These are phyloP conservation scores for Beta lomatogona DNA, from an alignment of 179 eudicot genomes.

Conservation along the genomic window DNA sequence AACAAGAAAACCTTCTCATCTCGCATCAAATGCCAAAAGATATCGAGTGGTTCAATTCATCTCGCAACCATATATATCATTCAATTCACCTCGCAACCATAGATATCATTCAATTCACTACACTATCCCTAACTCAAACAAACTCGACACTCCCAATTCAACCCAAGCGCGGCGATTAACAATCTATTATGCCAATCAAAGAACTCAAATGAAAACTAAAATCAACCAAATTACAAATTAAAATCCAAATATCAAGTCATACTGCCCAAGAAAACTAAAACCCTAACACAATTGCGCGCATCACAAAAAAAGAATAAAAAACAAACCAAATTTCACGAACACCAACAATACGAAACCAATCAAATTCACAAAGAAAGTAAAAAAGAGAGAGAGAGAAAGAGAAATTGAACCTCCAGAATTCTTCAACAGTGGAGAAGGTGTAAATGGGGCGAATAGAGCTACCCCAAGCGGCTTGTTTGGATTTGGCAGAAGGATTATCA, in stretches of 20 bases:
- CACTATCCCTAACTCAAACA: no score
- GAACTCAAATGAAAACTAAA: neutral
- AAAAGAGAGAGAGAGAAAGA: neutral
- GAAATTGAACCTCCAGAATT: slow-evolving; percentile 71
- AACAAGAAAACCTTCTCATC: neutral
- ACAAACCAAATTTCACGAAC: neutral
- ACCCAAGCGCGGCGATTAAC: neutral
- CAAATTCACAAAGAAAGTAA: neutral
- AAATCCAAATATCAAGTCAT: no score
- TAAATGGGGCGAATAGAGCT: slow-evolving; percentile 73
- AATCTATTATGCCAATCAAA: neutral
- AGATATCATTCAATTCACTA: neutral
- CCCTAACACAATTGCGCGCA: neutral
- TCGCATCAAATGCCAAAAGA: neutral
- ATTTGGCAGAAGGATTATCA: slow-evolving; percentile 64
- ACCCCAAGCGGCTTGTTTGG: slow-evolving; percentile 71
- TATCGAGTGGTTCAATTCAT: neutral
- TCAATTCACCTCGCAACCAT: neutral
- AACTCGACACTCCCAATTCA: no score
- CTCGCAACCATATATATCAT: neutral
- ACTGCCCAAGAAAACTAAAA: neutral
- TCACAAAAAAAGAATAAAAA: neutral
- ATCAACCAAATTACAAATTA: no score
- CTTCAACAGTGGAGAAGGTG: slow-evolving; percentile 85
- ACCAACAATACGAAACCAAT: neutral